phyloP scores from a whole-genome alignment of 768 basidiomycete genomes.

The Omphalotus guepiniiformis region DNA sequence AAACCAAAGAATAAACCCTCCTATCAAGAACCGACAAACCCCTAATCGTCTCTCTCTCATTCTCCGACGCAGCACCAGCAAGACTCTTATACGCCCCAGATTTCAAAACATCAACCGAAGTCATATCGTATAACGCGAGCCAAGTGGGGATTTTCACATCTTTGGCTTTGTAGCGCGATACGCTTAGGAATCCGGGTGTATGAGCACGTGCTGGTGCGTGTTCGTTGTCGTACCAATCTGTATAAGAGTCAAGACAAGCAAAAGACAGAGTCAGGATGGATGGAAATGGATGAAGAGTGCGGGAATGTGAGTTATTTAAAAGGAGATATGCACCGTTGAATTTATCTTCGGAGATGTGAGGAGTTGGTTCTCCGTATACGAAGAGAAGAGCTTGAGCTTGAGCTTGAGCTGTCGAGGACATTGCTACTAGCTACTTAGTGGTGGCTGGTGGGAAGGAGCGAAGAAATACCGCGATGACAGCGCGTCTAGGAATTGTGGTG shows the following conservation, averaged over 20 bases:
- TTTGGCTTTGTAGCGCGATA: slow-evolving; percentile 28
- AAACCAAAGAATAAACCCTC: not conserved
- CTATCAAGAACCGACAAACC: slow-evolving; percentile 1
- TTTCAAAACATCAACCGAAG: slow-evolving; percentile 16
- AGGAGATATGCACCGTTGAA: slow-evolving; percentile 25
- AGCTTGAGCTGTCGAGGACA: too few species aligned
- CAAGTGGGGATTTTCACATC: slow-evolving; percentile 23
- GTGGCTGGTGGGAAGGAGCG: too few species aligned
- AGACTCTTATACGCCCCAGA: slow-evolving; percentile 1
- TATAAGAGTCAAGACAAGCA: not conserved
- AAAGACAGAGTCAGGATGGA: not conserved
- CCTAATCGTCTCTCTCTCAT: slow-evolving; percentile 1
- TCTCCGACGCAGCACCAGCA: not conserved
- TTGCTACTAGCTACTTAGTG: too few species aligned
- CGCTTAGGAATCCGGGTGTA: slow-evolving; percentile 27
- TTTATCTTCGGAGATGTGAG: slow-evolving; percentile 23
- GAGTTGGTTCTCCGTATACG: slow-evolving; percentile 19
- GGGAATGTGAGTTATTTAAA: not conserved
- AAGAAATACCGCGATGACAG: too few species aligned
- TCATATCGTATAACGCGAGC: slow-evolving; percentile 29
- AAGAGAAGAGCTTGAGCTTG: slow-evolving; percentile 2
- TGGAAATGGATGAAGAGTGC: not conserved
- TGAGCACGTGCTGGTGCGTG: slow-evolving; percentile 28
- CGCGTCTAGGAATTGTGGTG: too few species aligned
- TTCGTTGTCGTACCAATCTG: slow-evolving; percentile 35